Evolutionary conservation across 441 rosid genomes (phyloP), one percentile per base, ranked within the genome.

Genomic region (Francoa sonchifolia): DNA sequence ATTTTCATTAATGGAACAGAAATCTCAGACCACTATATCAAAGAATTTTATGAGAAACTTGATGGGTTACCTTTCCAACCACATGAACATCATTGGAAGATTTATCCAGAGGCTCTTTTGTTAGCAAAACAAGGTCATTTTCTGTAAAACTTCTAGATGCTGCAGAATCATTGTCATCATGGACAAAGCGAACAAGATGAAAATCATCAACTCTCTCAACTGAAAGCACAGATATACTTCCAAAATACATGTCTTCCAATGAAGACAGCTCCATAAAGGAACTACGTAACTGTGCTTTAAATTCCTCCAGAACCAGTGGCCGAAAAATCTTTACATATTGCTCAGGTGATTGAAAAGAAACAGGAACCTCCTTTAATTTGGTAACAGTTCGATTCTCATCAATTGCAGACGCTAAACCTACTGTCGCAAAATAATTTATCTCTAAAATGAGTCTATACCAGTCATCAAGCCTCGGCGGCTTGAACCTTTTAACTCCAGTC

Each of bases 151-250:
- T 72, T 74, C 62, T 87, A 20, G 77, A 63, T 46, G 74, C 64
- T 48, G 72, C 58, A 50, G 69, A 65, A 58, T 66, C 72, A 41
- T 52, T 59, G 53, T 71, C 94, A 23, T 87, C 97, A 50, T 83
- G 94, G 48, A 87, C 80, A 71, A 83, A 87, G 41, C 97, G 97
- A 56, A 83, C 77, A 63, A 83, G 78, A 67, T 92, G 99, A 54
- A 92, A 92, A 44, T 87, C 94, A 43, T 92, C 99, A 66, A 92
- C 76, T 62, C 99, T 81, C 71, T 92, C 97, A 62, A 92, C 77
- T 17, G 97, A 81, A 48, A 92, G 52, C 56, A 87, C 90, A 21
- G 99, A 92, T 33, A 92, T 49, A 62, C 56, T 63, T 18, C 99
- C 94, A 59, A 49, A 81, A 55, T 69, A 79, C 52, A 81, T 66